Percentiles rank a stretch among this genome's conserved stretches.
phyloP scores from a whole-genome alignment of 441 rosid genomes.

The Manihot esculenta region DNA sequence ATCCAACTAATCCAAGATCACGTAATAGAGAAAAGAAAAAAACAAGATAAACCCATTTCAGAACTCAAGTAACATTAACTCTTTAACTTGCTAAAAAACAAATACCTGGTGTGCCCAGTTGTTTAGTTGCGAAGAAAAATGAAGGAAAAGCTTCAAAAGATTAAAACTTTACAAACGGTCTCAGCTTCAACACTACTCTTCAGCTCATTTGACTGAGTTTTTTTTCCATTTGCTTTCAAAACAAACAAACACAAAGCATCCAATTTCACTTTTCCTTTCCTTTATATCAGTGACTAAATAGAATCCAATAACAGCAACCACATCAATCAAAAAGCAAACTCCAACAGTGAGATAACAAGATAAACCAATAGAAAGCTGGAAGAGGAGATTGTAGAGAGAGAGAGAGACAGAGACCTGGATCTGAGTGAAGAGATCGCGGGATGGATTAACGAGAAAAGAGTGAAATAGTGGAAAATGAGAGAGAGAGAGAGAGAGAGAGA shows the following conservation, averaged over 20 bases:
- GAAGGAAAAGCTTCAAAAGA: constrained; percentile 3
- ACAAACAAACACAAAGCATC: constrained; percentile 14
- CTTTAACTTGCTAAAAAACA: neutral
- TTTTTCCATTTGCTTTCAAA: neutral
- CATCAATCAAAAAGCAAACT: constrained; percentile 6
- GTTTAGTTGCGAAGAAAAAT: constrained; percentile 2
- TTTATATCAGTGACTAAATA: constrained; percentile 15
- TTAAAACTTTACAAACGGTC: constrained; percentile 7
- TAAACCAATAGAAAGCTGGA: neutral
- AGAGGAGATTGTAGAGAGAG: too few relatives aligned
- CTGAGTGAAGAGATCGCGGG: constrained; percentile 22
- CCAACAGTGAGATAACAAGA: constrained; percentile 2
- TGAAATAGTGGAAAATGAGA: constrained; percentile 9
- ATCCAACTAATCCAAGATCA: neutral
- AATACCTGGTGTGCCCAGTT: neutral
- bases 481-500: neutral
- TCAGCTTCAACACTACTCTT: constrained; percentile 14
- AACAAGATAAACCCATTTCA: neutral
- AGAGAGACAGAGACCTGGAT: too few relatives aligned
- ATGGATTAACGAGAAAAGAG: constrained; percentile 8
- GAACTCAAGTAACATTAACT: neutral
- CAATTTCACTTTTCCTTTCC: constrained; percentile 8
- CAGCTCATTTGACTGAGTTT: constrained; percentile 18
- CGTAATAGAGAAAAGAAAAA: constrained; percentile 2
- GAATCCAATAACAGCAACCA: constrained; percentile 7